These are phyloP conservation scores for Saturnispora gosingensis DNA, from an alignment of 805 yeast genomes.

Conservation along the genomic window DNA sequence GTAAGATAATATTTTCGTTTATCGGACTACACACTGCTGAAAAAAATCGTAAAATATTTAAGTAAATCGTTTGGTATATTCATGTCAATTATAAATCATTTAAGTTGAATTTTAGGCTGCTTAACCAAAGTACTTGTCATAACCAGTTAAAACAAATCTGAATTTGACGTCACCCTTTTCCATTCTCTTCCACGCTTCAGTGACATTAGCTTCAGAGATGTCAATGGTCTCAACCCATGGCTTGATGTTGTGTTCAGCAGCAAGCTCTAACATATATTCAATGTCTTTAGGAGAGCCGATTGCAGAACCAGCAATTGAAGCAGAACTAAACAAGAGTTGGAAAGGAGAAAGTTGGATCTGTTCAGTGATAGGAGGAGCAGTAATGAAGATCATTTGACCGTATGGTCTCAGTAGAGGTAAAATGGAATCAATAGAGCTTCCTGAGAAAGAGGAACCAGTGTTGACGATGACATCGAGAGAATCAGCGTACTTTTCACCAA, in stretches of 20 bases:
- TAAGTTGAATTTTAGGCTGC: not conserved
- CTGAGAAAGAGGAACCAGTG: slow-evolving; percentile 37
- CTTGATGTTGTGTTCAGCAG: slow-evolving; percentile 35
- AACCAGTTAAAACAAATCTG: slow-evolving; percentile 43
- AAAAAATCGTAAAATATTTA: not conserved
- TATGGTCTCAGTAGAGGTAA: slow-evolving; percentile 21
- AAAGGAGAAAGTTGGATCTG: slow-evolving; percentile 28
- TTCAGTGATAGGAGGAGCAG: slow-evolving; percentile 30
- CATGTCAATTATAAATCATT: not conserved
- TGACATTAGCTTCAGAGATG: slow-evolving; percentile 34
- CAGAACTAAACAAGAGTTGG: slow-evolving; percentile 26
- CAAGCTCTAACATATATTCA: slow-evolving; percentile 36
- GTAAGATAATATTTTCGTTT: not conserved
- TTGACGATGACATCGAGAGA: slow-evolving; percentile 39
- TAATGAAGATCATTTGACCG: slow-evolving; percentile 26
- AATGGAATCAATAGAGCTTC: slow-evolving; percentile 20
- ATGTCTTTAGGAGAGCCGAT: slow-evolving; percentile 41
- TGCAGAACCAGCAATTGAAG: slow-evolving; percentile 25
- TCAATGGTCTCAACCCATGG: slow-evolving; percentile 45
- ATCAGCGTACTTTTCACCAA: slow-evolving; percentile 28
- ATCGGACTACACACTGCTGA: not conserved
- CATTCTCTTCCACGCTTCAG: slow-evolving; percentile 37
- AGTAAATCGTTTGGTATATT: not conserved
- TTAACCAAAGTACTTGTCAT: slow-evolving; percentile 26
- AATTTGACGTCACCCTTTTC: slow-evolving; percentile 41